Conservation (phyloP, 1,284 basidiomycete species). For the Moesziomyces sp. region DNA sequence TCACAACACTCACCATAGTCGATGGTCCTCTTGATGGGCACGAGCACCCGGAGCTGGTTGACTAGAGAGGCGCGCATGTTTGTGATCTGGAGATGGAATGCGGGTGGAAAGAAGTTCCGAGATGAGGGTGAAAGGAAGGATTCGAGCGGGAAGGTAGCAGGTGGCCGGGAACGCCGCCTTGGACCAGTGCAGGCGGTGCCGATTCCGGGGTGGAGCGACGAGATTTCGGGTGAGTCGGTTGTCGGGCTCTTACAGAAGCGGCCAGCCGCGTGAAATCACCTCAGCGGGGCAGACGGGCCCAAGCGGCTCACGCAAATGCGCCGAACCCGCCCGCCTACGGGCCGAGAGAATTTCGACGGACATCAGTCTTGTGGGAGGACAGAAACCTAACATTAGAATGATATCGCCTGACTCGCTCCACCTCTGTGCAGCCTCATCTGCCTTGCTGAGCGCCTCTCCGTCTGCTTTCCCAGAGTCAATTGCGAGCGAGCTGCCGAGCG, state of each 20-base stretch:
- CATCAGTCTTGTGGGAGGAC: too few species aligned
- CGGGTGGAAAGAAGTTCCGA: background rate
- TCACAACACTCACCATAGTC: constrained; percentile 58
- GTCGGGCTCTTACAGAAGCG: constrained; percentile 39
- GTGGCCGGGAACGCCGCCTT: background rate
- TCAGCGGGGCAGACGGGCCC: constrained; percentile 14
- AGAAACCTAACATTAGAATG: too few species aligned
- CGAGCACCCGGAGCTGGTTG: constrained; percentile 64
- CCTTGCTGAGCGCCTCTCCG: too few species aligned
- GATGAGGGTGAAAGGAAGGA: background rate
- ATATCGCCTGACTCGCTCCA: too few species aligned
- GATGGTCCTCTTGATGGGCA: constrained; percentile 67
- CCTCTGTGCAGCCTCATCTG: too few species aligned
- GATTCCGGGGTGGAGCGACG: constrained; percentile 15
- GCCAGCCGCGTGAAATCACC: constrained; percentile 11
- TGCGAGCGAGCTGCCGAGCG: background rate
- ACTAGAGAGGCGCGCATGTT: constrained; percentile 64
- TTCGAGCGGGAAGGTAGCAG: background rate
- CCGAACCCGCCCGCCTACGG: constrained; percentile 3
- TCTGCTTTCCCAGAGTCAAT: constrained; percentile 5
- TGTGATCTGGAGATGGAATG: constrained; percentile 4
- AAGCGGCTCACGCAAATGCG: background rate
- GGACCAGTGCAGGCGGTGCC: background rate
- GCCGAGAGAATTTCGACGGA: constrained; percentile 13
- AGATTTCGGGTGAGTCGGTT: constrained; percentile 40